Evolutionary conservation across 2,329 filamentous ascomycete species (phyloP).

Genomic region (Fusarium paranaense): DNA sequence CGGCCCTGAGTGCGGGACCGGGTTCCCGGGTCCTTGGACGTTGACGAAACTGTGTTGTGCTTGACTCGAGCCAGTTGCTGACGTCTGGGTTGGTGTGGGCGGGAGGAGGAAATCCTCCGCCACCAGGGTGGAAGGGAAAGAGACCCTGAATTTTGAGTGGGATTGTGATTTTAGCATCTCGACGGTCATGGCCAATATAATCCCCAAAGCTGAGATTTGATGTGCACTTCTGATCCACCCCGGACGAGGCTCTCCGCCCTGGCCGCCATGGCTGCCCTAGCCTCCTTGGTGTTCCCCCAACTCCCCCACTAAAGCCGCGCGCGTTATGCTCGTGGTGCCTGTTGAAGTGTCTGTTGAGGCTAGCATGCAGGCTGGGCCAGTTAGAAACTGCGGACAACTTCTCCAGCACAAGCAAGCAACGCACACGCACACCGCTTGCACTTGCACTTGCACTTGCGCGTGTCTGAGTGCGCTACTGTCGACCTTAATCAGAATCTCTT

Average conservation of each 20-base stretch:
- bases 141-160: conserved; percentile 2
- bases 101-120: conserved; percentile 42
- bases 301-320: background rate
- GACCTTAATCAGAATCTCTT: conserved; percentile 1
- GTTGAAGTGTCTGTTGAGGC: background rate
- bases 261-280: conserved; percentile 5
- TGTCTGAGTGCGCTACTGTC: background rate
- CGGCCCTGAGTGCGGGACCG: conserved; percentile 11
- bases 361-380: background rate
- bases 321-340: background rate
- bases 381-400: background rate
- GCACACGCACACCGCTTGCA: conserved; percentile 30
- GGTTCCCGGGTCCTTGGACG: conserved; percentile 10
- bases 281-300: background rate
- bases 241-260: conserved; percentile 41
- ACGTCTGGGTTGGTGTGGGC: background rate
- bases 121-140: background rate
- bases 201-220: background rate
- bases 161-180: conserved; percentile 4
- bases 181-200: conserved; percentile 7
- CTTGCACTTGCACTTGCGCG: background rate
- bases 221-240: conserved; percentile 12
- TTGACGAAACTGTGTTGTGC: background rate
- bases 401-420: background rate
- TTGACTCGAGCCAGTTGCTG: background rate